Evolutionary conservation across 805 yeast species (phyloP), one percentile per base, ranked within the genome.

Genomic region (Yarrowia sp.): DNA sequence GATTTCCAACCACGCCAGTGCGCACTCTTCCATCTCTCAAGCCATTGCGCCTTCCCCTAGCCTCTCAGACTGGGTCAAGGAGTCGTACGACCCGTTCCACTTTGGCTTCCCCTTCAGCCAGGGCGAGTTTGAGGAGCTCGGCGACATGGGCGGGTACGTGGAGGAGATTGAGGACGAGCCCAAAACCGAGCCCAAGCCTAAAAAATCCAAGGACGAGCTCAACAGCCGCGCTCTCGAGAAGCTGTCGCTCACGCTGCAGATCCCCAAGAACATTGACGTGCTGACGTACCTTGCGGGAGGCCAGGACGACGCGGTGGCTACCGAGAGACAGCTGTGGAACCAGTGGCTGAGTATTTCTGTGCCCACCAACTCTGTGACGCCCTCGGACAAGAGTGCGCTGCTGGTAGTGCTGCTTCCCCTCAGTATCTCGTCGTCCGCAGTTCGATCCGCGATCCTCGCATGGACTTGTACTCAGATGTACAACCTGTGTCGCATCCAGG

Each of bases 341-440:
- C 61, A 55, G 36, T 55, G 61, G 61, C 36, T 55, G 22, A 55
- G 47, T 22, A 55, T 55, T 55, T 55, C 61, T 6, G 61, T 55
- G 18, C 61, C 61, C 19, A 55, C 61, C 1, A 55, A 55, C 29
- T 55, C 61, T 10, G 61, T 55, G 4, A 55, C 61, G 7, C 61
- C 61, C 21, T 55, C 61, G 6, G 61, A 55, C 21, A 55, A 55
- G 21, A 29, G 38, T 13, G 61, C 61, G 12, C 47, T 55, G 0
- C 14, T 55, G 13, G 61, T 55, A 0, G 61, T 55, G 8, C 38
- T 55, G 2, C 29, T 55, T 0, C 61, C 61, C 7, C 61, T 55
- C 21, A 14, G 22, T 10, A 27, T 55, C 27, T 55, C 61, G 9
- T 55, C 61, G 5, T 55, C 61, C 2, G 47, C 61, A 4, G 61